Evolutionary conservation across 306 rosid species (phyloP).

Genomic region (Malus sylvestris): DNA sequence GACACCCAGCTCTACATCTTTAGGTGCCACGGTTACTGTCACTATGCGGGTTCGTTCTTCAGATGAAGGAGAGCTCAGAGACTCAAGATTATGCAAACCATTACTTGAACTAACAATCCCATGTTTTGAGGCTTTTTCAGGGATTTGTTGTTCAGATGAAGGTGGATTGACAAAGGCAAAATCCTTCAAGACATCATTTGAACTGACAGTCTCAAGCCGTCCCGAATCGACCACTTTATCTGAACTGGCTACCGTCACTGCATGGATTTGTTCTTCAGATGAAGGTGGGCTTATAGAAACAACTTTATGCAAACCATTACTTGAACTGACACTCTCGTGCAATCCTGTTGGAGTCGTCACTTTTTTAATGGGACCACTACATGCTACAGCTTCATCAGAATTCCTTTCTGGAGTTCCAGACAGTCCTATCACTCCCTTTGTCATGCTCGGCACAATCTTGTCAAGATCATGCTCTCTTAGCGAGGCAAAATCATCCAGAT

Average conservation of each 20-base stretch:
- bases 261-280: constrained; percentile 21
- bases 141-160: constrained; percentile 20
- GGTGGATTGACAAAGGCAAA: constrained; percentile 14
- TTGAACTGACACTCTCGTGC: not conserved
- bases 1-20: constrained; percentile 13
- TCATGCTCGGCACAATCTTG: constrained; percentile 11
- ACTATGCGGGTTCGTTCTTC: not conserved
- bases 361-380: constrained; percentile 15
- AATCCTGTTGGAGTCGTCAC: constrained; percentile 2
- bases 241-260: not conserved
- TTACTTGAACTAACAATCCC: constrained; percentile 13
- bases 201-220: constrained; percentile 18
- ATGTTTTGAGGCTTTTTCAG: constrained; percentile 1
- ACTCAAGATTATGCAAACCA: constrained; percentile 8
- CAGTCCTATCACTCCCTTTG: constrained; percentile 16
- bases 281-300: constrained; percentile 10
- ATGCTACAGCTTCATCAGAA: constrained; percentile 14
- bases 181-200: constrained; percentile 2
- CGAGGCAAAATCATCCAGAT: constrained; percentile 5
- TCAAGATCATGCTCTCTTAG: constrained; percentile 18
- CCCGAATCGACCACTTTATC: constrained; percentile 18
- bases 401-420: constrained; percentile 17
- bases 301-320: not conserved
- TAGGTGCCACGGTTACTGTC: constrained; percentile 13
- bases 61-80: not conserved